Evolutionary conservation across 805 yeast species (phyloP).

Genomic region (Lipomyces mesembrius): DNA sequence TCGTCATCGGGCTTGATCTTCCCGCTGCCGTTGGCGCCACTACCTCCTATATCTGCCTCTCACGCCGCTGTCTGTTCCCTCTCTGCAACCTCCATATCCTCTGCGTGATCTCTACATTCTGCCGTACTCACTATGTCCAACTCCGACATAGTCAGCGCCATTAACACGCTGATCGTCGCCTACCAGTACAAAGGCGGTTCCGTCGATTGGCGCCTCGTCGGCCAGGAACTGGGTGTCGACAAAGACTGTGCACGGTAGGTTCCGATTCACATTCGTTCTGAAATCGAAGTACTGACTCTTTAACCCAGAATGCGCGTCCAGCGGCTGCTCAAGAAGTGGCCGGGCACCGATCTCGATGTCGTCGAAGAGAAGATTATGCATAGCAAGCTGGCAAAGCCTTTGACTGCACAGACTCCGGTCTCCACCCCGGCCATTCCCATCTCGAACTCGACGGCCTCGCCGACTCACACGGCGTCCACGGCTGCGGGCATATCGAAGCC

Average conservation of each 20-base stretch:
- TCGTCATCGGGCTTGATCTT: background rate
- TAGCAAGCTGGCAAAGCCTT: slow-evolving; percentile 23
- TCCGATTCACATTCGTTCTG: background rate
- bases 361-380: slow-evolving; percentile 36
- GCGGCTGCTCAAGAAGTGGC: slow-evolving; percentile 36
- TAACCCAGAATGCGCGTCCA: slow-evolving; percentile 35
- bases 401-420: background rate
- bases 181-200: slow-evolving; percentile 35
- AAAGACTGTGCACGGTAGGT: slow-evolving; percentile 35
- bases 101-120: background rate
- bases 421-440: background rate
- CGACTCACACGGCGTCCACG: slow-evolving; percentile 7
- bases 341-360: slow-evolving; percentile 32
- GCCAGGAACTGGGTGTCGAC: slow-evolving; percentile 37
- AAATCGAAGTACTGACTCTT: background rate
- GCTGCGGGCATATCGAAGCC: slow-evolving; percentile 21
- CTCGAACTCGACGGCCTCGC: slow-evolving; percentile 4
- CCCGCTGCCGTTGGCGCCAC: too few species aligned
- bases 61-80: background rate
- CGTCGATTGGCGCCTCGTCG: slow-evolving; percentile 39
- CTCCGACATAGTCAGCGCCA: slow-evolving; percentile 37
- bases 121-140: slow-evolving; percentile 31
- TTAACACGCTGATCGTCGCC: slow-evolving; percentile 35
- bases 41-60: background rate
- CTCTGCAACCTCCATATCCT: background rate